Percentiles rank a stretch among this genome's conserved stretches.
These are phyloP conservation scores for Eucalyptus sideroxylon DNA, from an alignment of 345 rosid genomes.

Conservation along the genomic window DNA sequence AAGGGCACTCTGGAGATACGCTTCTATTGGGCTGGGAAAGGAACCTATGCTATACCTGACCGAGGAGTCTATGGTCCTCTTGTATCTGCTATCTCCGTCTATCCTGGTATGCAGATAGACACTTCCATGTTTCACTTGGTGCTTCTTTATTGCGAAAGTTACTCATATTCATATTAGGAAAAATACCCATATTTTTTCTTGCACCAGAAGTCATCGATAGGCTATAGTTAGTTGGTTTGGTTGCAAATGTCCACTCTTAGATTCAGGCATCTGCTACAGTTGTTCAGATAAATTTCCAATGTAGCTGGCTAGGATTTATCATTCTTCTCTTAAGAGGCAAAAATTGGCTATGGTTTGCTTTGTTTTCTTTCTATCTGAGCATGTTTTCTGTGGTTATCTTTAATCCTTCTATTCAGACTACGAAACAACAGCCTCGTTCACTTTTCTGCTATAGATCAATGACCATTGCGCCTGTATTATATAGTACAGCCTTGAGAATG, in stretches of 20 bases:
- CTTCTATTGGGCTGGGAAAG: conserved; percentile 12
- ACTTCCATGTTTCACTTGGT: background rate
- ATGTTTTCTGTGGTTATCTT: background rate
- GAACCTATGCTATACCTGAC: background rate
- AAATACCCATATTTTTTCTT: background rate
- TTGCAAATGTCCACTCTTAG: background rate
- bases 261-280: background rate
- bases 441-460: background rate
- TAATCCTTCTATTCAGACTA: background rate
- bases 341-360: background rate
- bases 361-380: background rate
- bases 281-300: background rate
- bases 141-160: background rate
- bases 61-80: conserved; percentile 10
- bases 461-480: background rate
- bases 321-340: background rate
- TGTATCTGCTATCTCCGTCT: conserved; percentile 6
- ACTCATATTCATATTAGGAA: background rate
- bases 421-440: background rate
- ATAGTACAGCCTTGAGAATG: background rate
- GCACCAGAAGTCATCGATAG: too few species aligned
- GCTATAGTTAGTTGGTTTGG: background rate
- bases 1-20: conserved; percentile 2
- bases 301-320: background rate
- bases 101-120: background rate